Conservation (phyloP, 768 basidiomycete genomes). For the Lactifluus pinguis region DNA sequence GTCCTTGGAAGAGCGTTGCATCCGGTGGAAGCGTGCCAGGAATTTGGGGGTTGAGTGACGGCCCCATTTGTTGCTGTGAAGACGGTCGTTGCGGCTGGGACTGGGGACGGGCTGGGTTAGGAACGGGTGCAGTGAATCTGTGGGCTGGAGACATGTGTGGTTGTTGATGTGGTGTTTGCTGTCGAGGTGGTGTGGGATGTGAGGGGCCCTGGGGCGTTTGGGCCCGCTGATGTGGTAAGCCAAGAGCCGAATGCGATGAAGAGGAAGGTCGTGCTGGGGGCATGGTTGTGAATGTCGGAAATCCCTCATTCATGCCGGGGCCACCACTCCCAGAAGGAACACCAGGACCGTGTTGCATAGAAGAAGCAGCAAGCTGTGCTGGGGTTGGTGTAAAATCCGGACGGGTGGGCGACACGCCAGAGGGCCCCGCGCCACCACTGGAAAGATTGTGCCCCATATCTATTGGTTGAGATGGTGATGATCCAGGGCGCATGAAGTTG, state of each 20-base stretch:
- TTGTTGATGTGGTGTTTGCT: slow-evolving; percentile 17
- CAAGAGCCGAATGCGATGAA: slow-evolving; percentile 26
- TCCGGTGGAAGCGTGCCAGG: slow-evolving; percentile 29
- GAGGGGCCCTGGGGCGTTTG: slow-evolving; percentile 7
- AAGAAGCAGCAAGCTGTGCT: slow-evolving; percentile 44
- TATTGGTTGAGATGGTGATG: slow-evolving; percentile 37
- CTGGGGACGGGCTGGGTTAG: slow-evolving; percentile 25
- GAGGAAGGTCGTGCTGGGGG: slow-evolving; percentile 28
- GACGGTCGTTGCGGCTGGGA: slow-evolving; percentile 19
- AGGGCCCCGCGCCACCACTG: slow-evolving; percentile 27
- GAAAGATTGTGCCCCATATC: slow-evolving; percentile 39
- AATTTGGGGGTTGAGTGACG: slow-evolving; percentile 40
- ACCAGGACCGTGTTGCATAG: slow-evolving; percentile 36
- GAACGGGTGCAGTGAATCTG: slow-evolving; percentile 6
- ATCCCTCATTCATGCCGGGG: slow-evolving; percentile 24
- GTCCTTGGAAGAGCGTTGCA: slow-evolving; percentile 20
- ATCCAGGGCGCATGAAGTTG: slow-evolving; percentile 31
- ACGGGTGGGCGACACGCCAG: slow-evolving; percentile 33
- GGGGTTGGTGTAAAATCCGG: slow-evolving; percentile 46
- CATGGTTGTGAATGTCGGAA: slow-evolving; percentile 28
- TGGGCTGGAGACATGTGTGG: slow-evolving; percentile 17
- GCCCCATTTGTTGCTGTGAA: slow-evolving; percentile 40
- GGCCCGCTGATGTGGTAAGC: slow-evolving; percentile 4
- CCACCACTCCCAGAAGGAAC: slow-evolving; percentile 9
- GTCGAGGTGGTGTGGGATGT: slow-evolving; percentile 12